These are phyloP conservation scores for Tuber brumale DNA, from an alignment of 495 filamentous ascomycete genomes.

Conservation along the genomic window DNA sequence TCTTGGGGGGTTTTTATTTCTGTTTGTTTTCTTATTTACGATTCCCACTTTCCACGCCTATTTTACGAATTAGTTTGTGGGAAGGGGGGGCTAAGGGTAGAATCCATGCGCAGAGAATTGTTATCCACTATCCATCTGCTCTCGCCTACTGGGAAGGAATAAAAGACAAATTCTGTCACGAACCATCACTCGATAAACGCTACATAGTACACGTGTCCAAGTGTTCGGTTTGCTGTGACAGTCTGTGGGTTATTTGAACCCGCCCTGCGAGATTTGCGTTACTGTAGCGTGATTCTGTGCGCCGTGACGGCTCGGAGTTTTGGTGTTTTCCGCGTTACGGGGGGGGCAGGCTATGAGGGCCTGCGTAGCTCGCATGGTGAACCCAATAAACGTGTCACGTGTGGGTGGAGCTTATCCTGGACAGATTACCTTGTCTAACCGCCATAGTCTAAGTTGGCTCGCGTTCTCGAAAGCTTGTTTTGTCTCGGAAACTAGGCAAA, in stretches of 20 bases:
- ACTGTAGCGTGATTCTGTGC: background rate
- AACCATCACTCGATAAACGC: background rate
- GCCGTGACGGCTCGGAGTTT: background rate
- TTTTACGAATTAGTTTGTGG: background rate
- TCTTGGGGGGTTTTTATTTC: conserved; percentile 15
- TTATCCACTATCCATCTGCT: background rate
- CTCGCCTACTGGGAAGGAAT: background rate
- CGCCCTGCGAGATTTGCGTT: background rate
- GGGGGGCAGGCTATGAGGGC: background rate
- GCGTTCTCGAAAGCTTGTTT: background rate
- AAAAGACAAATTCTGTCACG: background rate
- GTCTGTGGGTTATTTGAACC: background rate
- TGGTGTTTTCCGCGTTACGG: background rate
- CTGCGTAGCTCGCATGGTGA: background rate
- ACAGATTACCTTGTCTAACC: background rate
- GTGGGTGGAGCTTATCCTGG: background rate
- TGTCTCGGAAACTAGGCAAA: background rate
- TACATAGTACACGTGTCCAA: background rate
- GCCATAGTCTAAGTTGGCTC: background rate
- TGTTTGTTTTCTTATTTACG: conserved; percentile 9
- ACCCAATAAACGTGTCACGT: background rate
- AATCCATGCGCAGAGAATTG: background rate
- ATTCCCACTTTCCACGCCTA: background rate
- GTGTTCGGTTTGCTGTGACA: background rate
- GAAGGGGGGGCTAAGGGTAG: background rate